Conservation (phyloP, 169 alveolate species). For the Neospora caninum region DNA sequence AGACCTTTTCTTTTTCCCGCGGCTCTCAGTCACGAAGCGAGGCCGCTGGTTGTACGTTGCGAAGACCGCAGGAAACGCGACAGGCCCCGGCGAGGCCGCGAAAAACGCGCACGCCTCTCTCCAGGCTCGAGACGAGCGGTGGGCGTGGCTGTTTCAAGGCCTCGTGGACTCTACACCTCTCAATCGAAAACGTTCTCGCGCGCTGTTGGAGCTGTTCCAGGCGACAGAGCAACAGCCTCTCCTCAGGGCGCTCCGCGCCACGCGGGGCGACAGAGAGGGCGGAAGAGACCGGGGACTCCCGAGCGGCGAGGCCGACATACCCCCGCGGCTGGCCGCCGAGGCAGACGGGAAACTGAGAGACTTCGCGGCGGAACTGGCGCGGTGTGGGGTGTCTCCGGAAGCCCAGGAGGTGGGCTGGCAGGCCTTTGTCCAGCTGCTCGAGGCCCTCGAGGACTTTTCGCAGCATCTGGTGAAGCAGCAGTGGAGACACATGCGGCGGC, state of each 20-base stretch:
- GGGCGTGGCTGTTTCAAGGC: constrained; percentile 3
- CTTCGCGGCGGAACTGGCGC: neutral
- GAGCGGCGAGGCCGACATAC: neutral
- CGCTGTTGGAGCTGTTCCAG: neutral
- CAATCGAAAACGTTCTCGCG: neutral
- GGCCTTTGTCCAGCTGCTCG: constrained; percentile 36
- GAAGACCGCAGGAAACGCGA: neutral
- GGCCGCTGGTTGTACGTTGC: neutral
- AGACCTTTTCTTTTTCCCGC: neutral
- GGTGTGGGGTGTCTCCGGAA: constrained; percentile 10
- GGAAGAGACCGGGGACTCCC: neutral
- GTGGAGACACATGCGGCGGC: constrained; percentile 38
- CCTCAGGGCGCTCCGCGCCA: neutral
- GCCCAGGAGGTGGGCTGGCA: constrained; percentile 43
- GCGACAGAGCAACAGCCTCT: neutral
- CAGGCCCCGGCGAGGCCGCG: constrained; percentile 8
- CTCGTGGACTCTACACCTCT: neutral
- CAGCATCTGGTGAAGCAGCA: constrained; percentile 56
- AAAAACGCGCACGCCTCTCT: neutral
- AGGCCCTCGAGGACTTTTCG: constrained; percentile 50
- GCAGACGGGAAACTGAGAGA: neutral
- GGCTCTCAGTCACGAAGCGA: neutral
- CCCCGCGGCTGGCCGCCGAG: neutral
- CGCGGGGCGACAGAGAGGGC: neutral
- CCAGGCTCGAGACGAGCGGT: neutral